These are phyloP conservation scores for Camelina neglecta DNA, from an alignment of 345 rosid species.

Conservation along the genomic window DNA sequence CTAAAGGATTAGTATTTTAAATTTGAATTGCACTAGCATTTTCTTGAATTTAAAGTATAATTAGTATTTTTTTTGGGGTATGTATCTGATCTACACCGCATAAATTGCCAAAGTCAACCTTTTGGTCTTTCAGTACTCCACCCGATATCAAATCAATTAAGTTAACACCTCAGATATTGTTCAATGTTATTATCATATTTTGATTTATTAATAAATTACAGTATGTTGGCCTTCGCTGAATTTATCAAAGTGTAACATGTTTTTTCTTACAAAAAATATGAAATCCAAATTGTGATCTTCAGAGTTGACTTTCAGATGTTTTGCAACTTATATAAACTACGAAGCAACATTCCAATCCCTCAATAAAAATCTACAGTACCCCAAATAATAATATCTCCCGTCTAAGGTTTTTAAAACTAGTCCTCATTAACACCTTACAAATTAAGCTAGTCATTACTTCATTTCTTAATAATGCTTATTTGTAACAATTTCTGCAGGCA, in stretches of 20 bases:
- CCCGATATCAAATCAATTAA: constrained; percentile 2
- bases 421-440: constrained; percentile 6
- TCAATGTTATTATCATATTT: background rate
- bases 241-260: constrained; percentile 29
- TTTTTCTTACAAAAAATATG: background rate
- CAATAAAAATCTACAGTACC: constrained; percentile 10
- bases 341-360: background rate
- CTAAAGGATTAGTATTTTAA: background rate
- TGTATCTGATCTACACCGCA: constrained; percentile 11
- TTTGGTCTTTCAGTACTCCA: background rate
- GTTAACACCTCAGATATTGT: constrained; percentile 8
- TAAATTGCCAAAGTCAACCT: constrained; percentile 31
- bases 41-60: background rate
- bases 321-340: constrained; percentile 36
- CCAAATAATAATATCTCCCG: background rate
- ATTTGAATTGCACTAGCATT: background rate
- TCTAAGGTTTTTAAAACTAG: constrained; percentile 21
- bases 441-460: background rate
- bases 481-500: constrained; percentile 19
- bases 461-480: constrained; percentile 16
- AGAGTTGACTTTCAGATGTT: constrained; percentile 38
- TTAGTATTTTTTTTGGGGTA: background rate
- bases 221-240: constrained; percentile 23
- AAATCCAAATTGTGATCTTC: constrained; percentile 8
- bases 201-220: background rate